Evolutionary conservation across 768 basidiomycete species (phyloP), one percentile per base, ranked within the genome.

Genomic region (Russula sp.): DNA sequence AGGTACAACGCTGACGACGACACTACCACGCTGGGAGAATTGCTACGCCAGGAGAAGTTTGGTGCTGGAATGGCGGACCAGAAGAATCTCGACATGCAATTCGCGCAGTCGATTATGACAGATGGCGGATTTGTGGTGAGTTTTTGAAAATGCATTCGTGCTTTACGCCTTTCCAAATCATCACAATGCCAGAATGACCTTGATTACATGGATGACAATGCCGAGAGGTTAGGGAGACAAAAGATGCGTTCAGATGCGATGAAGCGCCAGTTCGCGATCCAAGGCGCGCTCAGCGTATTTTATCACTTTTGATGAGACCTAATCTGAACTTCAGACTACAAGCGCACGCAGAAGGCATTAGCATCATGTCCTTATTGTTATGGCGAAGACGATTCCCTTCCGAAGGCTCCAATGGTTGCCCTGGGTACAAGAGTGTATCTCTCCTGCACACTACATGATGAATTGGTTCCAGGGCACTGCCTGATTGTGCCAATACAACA

Each of bases 201-300:
- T 36, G 97, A 98, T 52, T 98, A 98, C 69, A 88, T 97, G 67
- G 97, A 99, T 69, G 97, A 98, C 67, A 96, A 98, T 73, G 94
- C 94, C 0, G 96, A 96, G 71, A 88, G 87, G 69, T 81, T 98
- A 0, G 92, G 91, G 44, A 80, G 95, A 61, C 87, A 93, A 75
- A 98, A 96, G 76, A 94, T 98, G 92, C 90, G 94, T 57, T 86
- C 88, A 5, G 96, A 98, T 71, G 92, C 89, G 24, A 93, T 97
- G 89, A 98, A 94, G 74, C 85, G 95, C 51, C 91, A 94, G 69
- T 99, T 98, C 74, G 97, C 97, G 14, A 91, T 99, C 67, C 85
- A 98, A 63, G 95, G 94, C 92, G 66, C 44, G 81, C 73, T 5
- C 30, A 40, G 8, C 5, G 3, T 54, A 28, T 22, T 16, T 10